These are phyloP conservation scores for Plectranthus barbatus DNA, from an alignment of 257 asterid genomes.

Conservation along the genomic window DNA sequence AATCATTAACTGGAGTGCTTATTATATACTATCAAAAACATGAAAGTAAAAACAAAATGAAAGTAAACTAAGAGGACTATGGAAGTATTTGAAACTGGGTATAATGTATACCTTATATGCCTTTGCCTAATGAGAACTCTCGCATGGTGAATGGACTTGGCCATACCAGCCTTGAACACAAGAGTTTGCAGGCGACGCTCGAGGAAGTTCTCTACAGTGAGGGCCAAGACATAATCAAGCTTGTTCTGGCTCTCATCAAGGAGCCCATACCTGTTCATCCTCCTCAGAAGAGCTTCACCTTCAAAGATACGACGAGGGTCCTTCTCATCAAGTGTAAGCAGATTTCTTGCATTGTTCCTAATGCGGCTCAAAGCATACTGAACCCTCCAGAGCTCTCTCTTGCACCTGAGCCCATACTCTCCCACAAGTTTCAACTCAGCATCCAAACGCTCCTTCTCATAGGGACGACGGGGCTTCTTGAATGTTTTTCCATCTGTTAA, in stretches of 20 bases:
- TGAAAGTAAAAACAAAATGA: not conserved
- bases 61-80: not conserved
- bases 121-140: slow-evolving; percentile 63
- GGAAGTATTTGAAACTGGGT: not conserved
- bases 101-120: slow-evolving; percentile 45
- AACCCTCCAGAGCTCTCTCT: slow-evolving; percentile 63
- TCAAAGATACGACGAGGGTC: slow-evolving; percentile 60
- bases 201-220: slow-evolving; percentile 59
- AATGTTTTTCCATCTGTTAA: slow-evolving; percentile 51
- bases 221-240: slow-evolving; percentile 62
- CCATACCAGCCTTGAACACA: slow-evolving; percentile 60
- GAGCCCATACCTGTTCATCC: slow-evolving; percentile 51
- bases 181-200: slow-evolving; percentile 63
- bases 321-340: slow-evolving; percentile 56
- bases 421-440: slow-evolving; percentile 62
- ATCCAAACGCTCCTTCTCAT: slow-evolving; percentile 56
- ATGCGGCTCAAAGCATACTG: slow-evolving; percentile 64
- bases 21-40: not conserved
- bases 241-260: slow-evolving; percentile 62
- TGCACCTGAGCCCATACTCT: slow-evolving; percentile 57
- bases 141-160: slow-evolving; percentile 66
- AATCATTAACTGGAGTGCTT: too few species aligned
- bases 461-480: slow-evolving; percentile 61
- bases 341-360: slow-evolving; percentile 49
- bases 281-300: slow-evolving; percentile 64